Evolutionary conservation across 2,329 filamentous ascomycete species (phyloP), one percentile per base, ranked within the genome.

Genomic region (Drechslera avenae): DNA sequence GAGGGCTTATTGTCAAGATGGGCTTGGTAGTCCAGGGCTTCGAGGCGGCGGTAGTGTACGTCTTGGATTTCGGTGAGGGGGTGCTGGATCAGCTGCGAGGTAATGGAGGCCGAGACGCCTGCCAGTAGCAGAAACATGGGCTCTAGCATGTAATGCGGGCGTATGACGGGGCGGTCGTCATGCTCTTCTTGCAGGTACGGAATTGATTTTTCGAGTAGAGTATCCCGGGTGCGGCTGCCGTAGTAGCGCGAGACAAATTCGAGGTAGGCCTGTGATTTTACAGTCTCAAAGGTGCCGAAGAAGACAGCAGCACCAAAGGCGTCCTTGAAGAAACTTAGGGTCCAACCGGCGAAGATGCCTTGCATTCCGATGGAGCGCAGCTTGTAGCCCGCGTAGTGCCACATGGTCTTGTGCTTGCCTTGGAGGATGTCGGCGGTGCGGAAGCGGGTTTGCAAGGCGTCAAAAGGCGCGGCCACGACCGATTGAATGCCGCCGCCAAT

Each of bases 231-330:
- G 44, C 46, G 73, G 64, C 37, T 77, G 63, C 49, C 74, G 59
- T 91, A 91, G 67, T 86, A 89, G 76, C 83, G 85, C 12, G 81
- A 83, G 26, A 91, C 83, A 64, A 88, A 91, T 36, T 76, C 77
- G 71, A 90, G 90, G 73, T 89, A 87, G 10, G 80, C 80, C 67
- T 91, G 88, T 9, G 85, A 86, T 69, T 91, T 91, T 64, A 91
- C 76, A 39, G 85, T 89, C 73, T 92, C 89, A 57, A 92, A 91
- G 0, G 83, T 83, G 61, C 82, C 83, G 72, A 92, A 92, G 79
- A 90, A 90, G 14, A 89, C 73, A 30, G 85, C 88, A 45, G 82
- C 84, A 10, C 88, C 88, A 5, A 89, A 71, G 21, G 84, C 83
- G 64, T 91, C 88, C 62, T 90, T 90, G 35, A 85, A 64, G 33